Conservation (phyloP, 2,329 filamentous ascomycete genomes). For the Dothiorella sarmentorum region DNA sequence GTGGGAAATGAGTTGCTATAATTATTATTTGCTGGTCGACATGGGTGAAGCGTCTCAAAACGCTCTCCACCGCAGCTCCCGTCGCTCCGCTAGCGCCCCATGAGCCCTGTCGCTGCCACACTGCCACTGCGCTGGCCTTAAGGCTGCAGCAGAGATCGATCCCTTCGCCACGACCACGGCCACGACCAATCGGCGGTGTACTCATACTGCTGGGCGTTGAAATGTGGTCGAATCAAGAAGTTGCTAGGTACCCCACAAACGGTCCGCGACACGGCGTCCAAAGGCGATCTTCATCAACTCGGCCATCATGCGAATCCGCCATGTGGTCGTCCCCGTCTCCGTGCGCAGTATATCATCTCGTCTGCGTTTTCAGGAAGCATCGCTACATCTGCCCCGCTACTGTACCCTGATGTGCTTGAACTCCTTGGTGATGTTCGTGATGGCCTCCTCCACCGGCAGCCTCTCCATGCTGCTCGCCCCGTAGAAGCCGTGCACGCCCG, state of each 20-base stretch:
- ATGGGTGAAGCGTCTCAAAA: conserved; percentile 12
- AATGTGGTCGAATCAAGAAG: conserved; percentile 4
- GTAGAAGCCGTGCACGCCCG: conserved; percentile 68
- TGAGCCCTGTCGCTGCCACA: not conserved
- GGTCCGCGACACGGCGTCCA: not conserved
- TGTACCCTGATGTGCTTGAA: conserved; percentile 45
- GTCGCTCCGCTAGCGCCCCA: conserved; percentile 4
- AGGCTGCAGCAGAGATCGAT: conserved; percentile 6
- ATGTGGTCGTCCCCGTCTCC: not conserved
- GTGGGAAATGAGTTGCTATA: conserved; percentile 6
- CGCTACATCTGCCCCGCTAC: not conserved
- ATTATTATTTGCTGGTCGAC: too few relatives aligned
- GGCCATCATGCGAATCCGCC: conserved; percentile 5
- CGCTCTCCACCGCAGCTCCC: not conserved
- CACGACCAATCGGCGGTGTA: conserved; percentile 13
- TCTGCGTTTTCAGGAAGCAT: not conserved
- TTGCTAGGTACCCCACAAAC: conserved; percentile 7
- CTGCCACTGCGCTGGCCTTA: not conserved
- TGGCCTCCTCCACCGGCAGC: conserved; percentile 64
- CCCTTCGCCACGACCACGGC: not conserved
- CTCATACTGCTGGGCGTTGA: not conserved
- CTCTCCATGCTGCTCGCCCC: conserved; percentile 69
- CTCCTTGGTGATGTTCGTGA: conserved; percentile 54
- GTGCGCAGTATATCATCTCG: conserved; percentile 1
- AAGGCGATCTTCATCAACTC: conserved; percentile 7